phyloP scores from a whole-genome alignment of 2,329 filamentous ascomycete genomes.

The Calonectria pteridis region DNA sequence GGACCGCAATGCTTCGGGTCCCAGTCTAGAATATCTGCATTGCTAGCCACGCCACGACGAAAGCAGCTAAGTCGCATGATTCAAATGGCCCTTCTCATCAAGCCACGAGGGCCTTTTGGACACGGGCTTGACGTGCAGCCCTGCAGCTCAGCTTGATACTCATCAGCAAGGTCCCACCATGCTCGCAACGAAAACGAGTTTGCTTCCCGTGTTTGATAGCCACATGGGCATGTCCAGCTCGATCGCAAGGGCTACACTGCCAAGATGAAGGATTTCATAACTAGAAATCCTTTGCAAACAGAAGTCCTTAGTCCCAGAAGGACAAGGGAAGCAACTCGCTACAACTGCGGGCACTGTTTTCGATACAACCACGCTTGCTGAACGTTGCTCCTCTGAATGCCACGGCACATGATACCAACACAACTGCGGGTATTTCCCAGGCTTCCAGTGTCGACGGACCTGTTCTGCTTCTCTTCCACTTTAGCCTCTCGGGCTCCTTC shows the following conservation, averaged over 20 bases:
- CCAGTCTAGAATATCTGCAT: not conserved
- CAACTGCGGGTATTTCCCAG: not conserved
- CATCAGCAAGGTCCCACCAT: not conserved
- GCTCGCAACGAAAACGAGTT: not conserved
- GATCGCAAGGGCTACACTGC: not conserved
- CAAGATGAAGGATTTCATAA: not conserved
- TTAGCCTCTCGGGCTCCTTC: not conserved
- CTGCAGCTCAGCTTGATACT: not conserved
- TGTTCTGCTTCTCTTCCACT: not conserved
- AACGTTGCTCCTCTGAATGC: not conserved
- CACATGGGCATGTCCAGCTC: not conserved
- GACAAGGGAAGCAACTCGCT: not conserved
- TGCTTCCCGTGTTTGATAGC: not conserved
- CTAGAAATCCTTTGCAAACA: not conserved
- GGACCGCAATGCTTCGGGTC: not conserved
- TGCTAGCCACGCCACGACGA: not conserved
- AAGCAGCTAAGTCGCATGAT: not conserved
- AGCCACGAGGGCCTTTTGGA: not conserved
- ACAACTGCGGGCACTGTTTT: too few relatives aligned
- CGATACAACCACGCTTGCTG: too few relatives aligned
- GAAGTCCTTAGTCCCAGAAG: not conserved
- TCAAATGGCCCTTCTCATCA: not conserved
- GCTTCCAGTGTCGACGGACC: not conserved
- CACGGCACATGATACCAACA: not conserved
- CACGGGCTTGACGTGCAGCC: not conserved